Evolutionary conservation across 306 rosid species (phyloP).

Genomic region (Leucaena leucocephala): DNA sequence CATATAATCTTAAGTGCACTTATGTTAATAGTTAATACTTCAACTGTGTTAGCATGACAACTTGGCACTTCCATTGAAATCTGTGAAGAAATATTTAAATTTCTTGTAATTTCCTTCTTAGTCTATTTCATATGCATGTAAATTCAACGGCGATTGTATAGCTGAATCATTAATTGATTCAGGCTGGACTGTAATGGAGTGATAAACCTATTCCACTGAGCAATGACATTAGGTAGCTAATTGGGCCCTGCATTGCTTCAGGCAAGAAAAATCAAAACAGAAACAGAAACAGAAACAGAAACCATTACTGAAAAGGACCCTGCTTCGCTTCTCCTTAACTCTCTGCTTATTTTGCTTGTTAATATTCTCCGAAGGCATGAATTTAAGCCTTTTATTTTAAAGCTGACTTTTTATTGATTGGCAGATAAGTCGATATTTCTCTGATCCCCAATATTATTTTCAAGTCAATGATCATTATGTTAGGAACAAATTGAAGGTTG

Average conservation of each 20-base stretch:
- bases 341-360: background rate
- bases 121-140: background rate
- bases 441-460: constrained; percentile 96
- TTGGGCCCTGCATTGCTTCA: background rate
- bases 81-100: constrained; percentile 5
- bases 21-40: constrained; percentile 8
- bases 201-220: background rate
- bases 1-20: constrained; percentile 9
- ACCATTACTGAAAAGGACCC: background rate
- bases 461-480: constrained; percentile 97
- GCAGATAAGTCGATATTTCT: constrained; percentile 91
- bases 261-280: background rate
- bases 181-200: background rate
- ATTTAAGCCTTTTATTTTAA: background rate
- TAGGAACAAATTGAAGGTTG: constrained; percentile 95
- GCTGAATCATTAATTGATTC: background rate
- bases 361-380: constrained; percentile 1
- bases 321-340: background rate
- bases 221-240: background rate
- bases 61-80: background rate
- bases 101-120: background rate
- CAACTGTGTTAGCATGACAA: background rate
- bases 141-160: background rate
- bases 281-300: too few species aligned
- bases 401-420: constrained; percentile 32